These are phyloP conservation scores for Domatiomyces catenatus DNA, from an alignment of 2,329 filamentous ascomycete species.

Conservation along the genomic window DNA sequence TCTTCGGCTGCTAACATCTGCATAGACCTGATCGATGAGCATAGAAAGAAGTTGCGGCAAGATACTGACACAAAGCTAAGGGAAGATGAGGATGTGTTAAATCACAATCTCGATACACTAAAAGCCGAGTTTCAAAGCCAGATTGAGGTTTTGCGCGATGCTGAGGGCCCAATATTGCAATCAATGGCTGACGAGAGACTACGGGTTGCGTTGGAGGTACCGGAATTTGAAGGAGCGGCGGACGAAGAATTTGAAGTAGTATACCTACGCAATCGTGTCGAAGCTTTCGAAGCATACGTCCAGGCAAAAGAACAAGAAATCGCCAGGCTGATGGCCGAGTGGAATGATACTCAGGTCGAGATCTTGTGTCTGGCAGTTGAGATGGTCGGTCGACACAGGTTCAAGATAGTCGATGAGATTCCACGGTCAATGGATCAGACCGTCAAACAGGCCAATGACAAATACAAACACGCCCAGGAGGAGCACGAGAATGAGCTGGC, in stretches of 20 bases:
- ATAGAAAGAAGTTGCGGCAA: conserved; percentile 1
- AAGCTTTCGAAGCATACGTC: background rate
- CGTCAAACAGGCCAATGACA: background rate
- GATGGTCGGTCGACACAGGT: conserved; percentile 7
- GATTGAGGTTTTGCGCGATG: background rate
- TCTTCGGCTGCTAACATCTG: background rate
- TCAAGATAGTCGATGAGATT: background rate
- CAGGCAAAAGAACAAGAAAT: background rate
- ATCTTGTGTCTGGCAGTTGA: conserved; percentile 10
- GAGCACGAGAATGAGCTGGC: conserved; percentile 1
- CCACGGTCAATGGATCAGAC: background rate
- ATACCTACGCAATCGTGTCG: background rate
- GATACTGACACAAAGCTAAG: conserved; percentile 8
- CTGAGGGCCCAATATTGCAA: background rate
- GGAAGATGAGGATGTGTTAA: background rate
- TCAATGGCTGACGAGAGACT: background rate
- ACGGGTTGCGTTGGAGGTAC: background rate
- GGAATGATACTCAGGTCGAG: conserved; percentile 10
- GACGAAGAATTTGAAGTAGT: background rate
- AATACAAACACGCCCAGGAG: conserved; percentile 2
- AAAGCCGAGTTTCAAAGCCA: background rate
- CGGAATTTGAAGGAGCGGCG: background rate
- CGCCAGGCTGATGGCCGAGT: conserved; percentile 9
- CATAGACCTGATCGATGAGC: background rate
- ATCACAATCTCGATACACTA: background rate